Percentiles rank a stretch among this genome's conserved stretches.
Conservation (phyloP, 257 asterid species). For the Knoxia roxburghii region DNA sequence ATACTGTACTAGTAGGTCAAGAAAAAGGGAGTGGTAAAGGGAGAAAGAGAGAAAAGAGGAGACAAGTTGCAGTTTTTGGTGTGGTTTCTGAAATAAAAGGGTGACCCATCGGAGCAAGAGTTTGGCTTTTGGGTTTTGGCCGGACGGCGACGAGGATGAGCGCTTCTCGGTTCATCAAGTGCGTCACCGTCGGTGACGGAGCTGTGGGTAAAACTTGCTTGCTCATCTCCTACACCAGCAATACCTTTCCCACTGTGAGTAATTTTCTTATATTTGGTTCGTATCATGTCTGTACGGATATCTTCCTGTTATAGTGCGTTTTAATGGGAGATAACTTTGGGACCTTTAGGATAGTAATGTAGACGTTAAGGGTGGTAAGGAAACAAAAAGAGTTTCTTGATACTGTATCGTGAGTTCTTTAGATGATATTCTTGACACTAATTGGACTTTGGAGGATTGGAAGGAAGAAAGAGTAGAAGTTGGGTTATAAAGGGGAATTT, state of each 20-base stretch:
- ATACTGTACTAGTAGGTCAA: background rate
- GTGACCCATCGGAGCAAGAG: conserved; percentile 10
- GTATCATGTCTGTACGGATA: too few relatives aligned
- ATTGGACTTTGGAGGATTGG: background rate
- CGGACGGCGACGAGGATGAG: conserved; percentile 54
- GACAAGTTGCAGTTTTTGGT: background rate
- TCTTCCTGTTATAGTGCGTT: too few relatives aligned
- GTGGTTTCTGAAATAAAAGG: background rate
- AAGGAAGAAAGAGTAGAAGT: background rate
- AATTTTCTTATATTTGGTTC: too few relatives aligned
- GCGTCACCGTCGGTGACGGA: conserved; percentile 83
- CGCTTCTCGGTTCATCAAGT: conserved; percentile 70
- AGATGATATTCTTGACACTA: background rate
- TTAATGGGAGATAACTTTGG: background rate
- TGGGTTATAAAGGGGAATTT: background rate
- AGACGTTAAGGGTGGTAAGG: too few relatives aligned
- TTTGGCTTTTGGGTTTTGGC: conserved; percentile 13
- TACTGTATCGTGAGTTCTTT: background rate
- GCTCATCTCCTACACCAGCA: conserved; percentile 82
- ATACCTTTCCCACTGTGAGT: conserved; percentile 66
- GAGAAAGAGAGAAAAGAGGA: too few relatives aligned
- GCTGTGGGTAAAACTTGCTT: conserved; percentile 84
- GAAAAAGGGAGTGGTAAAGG: background rate
- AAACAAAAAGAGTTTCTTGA: background rate
- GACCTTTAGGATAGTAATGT: background rate